Evolutionary conservation across 2,329 filamentous ascomycete genomes (phyloP).

Genomic region (Colletotrichum tamarilloi): DNA sequence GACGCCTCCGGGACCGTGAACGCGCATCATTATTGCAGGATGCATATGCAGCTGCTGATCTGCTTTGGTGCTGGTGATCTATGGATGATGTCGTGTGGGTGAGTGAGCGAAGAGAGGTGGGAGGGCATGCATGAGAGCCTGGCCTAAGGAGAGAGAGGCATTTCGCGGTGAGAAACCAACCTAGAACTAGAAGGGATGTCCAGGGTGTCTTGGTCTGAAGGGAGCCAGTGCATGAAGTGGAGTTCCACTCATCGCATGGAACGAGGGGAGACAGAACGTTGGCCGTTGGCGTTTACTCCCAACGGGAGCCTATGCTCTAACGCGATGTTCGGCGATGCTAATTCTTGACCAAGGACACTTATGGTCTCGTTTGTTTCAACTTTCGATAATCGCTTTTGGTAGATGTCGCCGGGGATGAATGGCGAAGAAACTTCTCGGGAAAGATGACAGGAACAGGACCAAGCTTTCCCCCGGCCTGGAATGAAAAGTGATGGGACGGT

Average conservation of each 20-base stretch:
- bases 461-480: not conserved
- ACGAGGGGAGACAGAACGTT: not conserved
- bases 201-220: not conserved
- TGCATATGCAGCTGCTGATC: not conserved
- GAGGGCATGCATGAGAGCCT: not conserved
- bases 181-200: not conserved
- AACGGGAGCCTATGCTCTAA: no score
- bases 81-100: not conserved
- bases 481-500: not conserved
- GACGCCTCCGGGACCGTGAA: constrained; percentile 1
- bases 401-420: not conserved
- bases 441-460: not conserved
- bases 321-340: no score
- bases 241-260: not conserved
- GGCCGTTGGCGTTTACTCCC: not conserved
- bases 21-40: constrained; percentile 4
- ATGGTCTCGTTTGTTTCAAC: no score
- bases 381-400: no score
- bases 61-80: not conserved
- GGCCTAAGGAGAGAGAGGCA: not conserved
- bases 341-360: no score
- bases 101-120: not conserved
- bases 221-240: not conserved
- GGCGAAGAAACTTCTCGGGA: not conserved
- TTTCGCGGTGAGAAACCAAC: not conserved